A percentile compares a stretch with the other conserved stretches of the same genome.
Conservation (phyloP, 129 eudicot genomes). For the Kitagawia praeruptora region DNA sequence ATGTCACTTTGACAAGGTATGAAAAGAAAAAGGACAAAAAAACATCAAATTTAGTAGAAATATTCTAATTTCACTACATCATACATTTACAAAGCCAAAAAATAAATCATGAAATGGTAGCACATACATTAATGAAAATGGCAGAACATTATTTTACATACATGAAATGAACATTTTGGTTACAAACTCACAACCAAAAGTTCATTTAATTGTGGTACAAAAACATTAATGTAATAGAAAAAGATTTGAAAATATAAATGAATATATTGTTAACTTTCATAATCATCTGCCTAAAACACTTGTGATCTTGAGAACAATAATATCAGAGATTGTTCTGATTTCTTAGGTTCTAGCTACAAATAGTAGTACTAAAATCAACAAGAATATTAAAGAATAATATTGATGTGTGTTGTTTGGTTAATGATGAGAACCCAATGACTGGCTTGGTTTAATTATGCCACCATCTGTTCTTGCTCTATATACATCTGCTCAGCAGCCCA, state of each 20-base stretch:
- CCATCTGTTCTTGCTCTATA: conserved; percentile 77
- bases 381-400: conserved; percentile 23
- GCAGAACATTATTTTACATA: neutral
- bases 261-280: conserved; percentile 5
- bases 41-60: neutral
- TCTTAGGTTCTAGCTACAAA: conserved; percentile 9
- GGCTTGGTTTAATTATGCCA: conserved; percentile 34
- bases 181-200: neutral
- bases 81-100: no score
- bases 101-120: no score
- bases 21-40: neutral
- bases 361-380: conserved; percentile 9
- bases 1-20: neutral
- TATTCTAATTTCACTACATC: neutral
- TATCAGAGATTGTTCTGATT: neutral
- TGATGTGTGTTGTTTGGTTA: neutral
- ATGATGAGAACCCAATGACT: conserved; percentile 10
- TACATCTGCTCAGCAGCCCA: conserved; percentile 85
- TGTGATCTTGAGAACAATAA: neutral
- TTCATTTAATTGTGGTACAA: neutral
- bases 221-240: neutral
- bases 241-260: neutral
- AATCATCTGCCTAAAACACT: conserved; percentile 9
- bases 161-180: neutral
- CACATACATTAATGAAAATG: no score